Base-by-base conservation (phyloP, 495 filamentous ascomycete species). In the Geopyxis carbonaria region DNA sequence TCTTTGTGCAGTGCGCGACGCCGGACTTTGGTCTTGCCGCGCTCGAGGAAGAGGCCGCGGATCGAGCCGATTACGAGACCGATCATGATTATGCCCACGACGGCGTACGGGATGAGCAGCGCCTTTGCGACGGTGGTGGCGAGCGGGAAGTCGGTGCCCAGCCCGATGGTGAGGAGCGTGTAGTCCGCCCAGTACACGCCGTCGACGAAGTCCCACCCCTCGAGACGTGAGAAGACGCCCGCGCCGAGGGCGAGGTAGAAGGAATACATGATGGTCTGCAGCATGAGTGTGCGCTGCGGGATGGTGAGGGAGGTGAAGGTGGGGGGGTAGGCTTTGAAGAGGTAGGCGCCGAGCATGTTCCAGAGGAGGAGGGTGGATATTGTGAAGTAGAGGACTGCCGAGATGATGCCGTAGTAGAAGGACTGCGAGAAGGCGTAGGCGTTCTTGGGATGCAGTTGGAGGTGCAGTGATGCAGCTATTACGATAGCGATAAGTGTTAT, bases 61-160 rank as follows among this genome's bases (percentile, higher is more conserved):
- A 93, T 80, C 6, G 80, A 84, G 4, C 78, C 78, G 43, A 92
- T 73, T 10, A 91, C 76, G 6, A 93, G 64, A 75, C 85, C 85
- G 6, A 93, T 62, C 31, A 75, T 78, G 15, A 85, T 69, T 34
- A 92, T 78, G 2, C 85, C 85, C 7, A 80, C 69, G 16, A 89
- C 66, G 0, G 84, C 76, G 44, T 72, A 93, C 0, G 83, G 82
- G 21, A 93, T 76, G 2, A 92, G 59, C 6, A 93, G 58, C 2
- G 68, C 64, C 8, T 78, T 65, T 0, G 79, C 78, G 1, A 66
- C 53, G 0, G 35, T 40, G 0, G 55, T 81, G 11, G 51, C 47
- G 0, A 80, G 75, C 10, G 68, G 57, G 32, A 72, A 68, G 33
- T 85, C 76, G 8, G 34, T 15, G 8, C 79, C 80, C 25, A 92